phyloP scores from a whole-genome alignment of 2,329 filamentous ascomycete species.

The Aspergillus nomiae region DNA sequence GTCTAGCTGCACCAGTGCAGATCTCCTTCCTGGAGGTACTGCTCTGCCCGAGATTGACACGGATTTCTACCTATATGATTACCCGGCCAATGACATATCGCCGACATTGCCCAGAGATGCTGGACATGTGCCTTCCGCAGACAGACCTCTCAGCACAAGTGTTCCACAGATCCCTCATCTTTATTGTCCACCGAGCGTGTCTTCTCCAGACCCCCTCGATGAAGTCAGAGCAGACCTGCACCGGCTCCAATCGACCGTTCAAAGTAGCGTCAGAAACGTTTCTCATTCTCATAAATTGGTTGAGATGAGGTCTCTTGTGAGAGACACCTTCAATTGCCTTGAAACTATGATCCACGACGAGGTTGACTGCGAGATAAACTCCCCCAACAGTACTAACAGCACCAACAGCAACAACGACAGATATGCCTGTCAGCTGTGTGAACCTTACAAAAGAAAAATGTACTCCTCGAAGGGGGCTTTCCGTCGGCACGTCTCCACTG shows the following conservation, averaged over 20 bases:
- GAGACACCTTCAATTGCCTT: neutral
- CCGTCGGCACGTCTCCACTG: slow-evolving; percentile 13
- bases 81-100: neutral
- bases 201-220: neutral
- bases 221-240: neutral
- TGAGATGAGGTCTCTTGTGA: slow-evolving; percentile 1
- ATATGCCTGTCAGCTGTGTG: slow-evolving; percentile 10
- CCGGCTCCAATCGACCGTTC: neutral
- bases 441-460: neutral
- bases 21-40: neutral
- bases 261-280: neutral
- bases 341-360: slow-evolving; percentile 7
- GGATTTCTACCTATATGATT: neutral
- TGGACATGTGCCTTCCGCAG: neutral
- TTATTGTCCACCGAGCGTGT: neutral
- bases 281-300: neutral
- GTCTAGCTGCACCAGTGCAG: slow-evolving; percentile 1
- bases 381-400: neutral
- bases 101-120: neutral
- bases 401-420: neutral
- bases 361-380: slow-evolving; percentile 1
- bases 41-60: neutral
- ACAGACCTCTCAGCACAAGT: neutral
- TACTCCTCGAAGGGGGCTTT: slow-evolving; percentile 9
- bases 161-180: neutral